Conservation (phyloP, 805 yeast species). For the Geotrichum ghanense region DNA sequence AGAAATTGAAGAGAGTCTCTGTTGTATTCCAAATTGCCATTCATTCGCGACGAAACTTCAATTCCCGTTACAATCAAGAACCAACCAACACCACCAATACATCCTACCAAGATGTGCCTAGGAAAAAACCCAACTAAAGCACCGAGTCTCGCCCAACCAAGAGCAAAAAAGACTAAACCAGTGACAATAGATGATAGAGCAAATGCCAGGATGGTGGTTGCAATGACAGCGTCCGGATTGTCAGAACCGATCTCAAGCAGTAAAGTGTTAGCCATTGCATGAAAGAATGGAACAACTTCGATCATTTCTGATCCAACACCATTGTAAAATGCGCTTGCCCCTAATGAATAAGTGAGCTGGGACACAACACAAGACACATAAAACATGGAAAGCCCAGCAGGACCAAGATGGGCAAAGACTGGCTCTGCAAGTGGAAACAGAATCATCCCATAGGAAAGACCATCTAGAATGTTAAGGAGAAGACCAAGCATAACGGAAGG, state of each 20-base stretch:
- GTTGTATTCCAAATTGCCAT: slow-evolving; percentile 60
- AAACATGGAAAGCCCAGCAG: slow-evolving; percentile 88
- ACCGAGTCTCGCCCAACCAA: slow-evolving; percentile 77
- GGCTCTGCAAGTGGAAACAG: slow-evolving; percentile 85
- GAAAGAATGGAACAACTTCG: slow-evolving; percentile 97
- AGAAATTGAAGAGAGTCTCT: slow-evolving; percentile 31
- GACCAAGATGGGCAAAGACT: slow-evolving; percentile 65
- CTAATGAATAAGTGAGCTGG: slow-evolving; percentile 77
- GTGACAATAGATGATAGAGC: slow-evolving; percentile 78
- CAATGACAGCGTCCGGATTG: slow-evolving; percentile 39
- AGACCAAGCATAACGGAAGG: slow-evolving; percentile 86
- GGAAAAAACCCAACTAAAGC: slow-evolving; percentile 91
- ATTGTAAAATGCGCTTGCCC: slow-evolving; percentile 79
- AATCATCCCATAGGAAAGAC: slow-evolving; percentile 94
- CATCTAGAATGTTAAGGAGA: slow-evolving; percentile 79
- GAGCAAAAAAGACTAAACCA: slow-evolving; percentile 62
- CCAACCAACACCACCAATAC: slow-evolving; percentile 97
- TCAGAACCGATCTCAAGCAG: slow-evolving; percentile 42
- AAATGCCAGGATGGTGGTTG: slow-evolving; percentile 81
- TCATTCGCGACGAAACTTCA: slow-evolving; percentile 77
- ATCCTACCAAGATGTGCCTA: slow-evolving; percentile 88
- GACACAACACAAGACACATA: slow-evolving; percentile 82
- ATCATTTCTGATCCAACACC: slow-evolving; percentile 99
- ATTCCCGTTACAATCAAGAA: slow-evolving; percentile 82
- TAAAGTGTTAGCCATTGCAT: slow-evolving; percentile 78